phyloP scores from a whole-genome alignment of 441 rosid species.

The Breynia disticha region DNA sequence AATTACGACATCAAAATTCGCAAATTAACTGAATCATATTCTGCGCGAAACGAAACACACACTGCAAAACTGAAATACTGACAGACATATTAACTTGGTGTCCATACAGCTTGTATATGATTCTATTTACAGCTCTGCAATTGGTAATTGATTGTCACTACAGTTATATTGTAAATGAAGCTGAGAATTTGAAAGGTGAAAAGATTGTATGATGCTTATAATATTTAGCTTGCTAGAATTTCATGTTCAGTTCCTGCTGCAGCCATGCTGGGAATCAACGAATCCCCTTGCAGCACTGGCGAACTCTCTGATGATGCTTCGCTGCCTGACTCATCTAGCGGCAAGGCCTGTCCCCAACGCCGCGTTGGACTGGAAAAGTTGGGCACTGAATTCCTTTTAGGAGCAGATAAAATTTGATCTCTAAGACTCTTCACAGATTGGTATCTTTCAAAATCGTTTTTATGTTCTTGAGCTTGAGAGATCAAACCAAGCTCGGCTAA shows the following conservation, averaged over 20 bases:
- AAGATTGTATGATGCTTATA: conserved; percentile 5
- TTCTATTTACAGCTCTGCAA: conserved; percentile 25
- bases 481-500: conserved; percentile 21
- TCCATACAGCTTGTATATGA: conserved; percentile 18
- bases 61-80: conserved; percentile 7
- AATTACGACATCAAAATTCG: no score
- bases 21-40: conserved; percentile 3
- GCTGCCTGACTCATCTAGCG: conserved; percentile 20
- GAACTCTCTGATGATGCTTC: conserved; percentile 17
- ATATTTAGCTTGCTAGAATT: conserved; percentile 17
- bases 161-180: not conserved
- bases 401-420: conserved; percentile 42
- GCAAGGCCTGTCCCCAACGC: conserved; percentile 24
- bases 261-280: conserved; percentile 7
- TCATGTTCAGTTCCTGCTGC: conserved; percentile 15
- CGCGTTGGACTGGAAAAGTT: conserved; percentile 32
- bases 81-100: conserved; percentile 10
- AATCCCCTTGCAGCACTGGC: conserved; percentile 13
- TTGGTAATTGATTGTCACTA: conserved; percentile 11
- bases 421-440: conserved; percentile 36
- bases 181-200: conserved; percentile 7
- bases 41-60: conserved; percentile 6
- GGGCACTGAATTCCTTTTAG: conserved; percentile 12
- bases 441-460: conserved; percentile 34
- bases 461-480: conserved; percentile 22